Evolutionary conservation across 768 basidiomycete genomes (phyloP).

Genomic region (Cubamyces lactineus): DNA sequence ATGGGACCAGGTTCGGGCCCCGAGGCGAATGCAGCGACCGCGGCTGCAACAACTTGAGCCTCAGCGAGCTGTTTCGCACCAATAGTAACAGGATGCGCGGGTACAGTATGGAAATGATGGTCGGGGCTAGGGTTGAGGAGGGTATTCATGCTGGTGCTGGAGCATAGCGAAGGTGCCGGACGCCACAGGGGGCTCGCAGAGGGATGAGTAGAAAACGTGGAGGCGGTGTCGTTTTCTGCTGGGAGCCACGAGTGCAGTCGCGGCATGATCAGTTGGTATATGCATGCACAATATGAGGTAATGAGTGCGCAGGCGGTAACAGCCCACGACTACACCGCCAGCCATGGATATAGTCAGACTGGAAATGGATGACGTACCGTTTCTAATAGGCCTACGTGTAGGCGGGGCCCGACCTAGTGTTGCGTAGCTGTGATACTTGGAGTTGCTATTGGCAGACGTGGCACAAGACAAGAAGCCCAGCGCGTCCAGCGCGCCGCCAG

Average conservation of each 20-base stretch:
- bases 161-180: conserved; percentile 1
- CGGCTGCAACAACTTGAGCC: not conserved
- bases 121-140: not conserved
- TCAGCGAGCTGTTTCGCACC: not conserved
- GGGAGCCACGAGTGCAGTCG: conserved; percentile 19
- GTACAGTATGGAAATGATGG: not conserved
- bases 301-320: not conserved
- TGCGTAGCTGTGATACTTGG: not conserved
- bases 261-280: not conserved
- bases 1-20: not conserved
- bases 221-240: conserved; percentile 14
- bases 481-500: conserved; percentile 3
- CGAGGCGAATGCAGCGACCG: not conserved
- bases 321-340: not conserved
- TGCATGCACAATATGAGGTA: conserved; percentile 16
- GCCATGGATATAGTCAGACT: not conserved
- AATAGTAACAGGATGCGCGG: not conserved
- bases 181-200: conserved; percentile 13
- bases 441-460: not conserved
- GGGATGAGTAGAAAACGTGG: conserved; percentile 9
- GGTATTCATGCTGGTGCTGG: conserved; percentile 11
- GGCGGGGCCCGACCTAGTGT: conserved; percentile 1
- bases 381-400: not conserved
- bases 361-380: not conserved
- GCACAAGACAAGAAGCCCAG: not conserved